Evolutionary conservation across 441 rosid species (phyloP).

Genomic region (Populus tomentosa): DNA sequence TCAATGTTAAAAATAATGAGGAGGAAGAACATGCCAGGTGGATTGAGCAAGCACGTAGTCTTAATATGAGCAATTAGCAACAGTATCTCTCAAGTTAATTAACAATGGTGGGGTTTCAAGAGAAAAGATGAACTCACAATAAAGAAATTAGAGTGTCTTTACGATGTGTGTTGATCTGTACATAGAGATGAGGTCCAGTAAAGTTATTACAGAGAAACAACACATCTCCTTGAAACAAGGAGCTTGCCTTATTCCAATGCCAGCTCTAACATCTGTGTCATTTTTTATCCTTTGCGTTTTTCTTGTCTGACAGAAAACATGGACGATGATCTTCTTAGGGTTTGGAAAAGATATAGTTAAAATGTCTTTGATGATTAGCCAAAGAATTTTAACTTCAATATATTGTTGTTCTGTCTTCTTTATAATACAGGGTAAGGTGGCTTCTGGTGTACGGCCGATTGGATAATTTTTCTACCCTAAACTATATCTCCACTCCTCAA

Average conservation of each 20-base stretch:
- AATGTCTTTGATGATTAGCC: background rate
- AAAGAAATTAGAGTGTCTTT: no score
- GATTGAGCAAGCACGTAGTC: background rate
- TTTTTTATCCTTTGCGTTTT: background rate
- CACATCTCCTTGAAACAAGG: constrained; percentile 27
- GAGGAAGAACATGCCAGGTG: background rate
- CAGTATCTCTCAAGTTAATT: background rate
- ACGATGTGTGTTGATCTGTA: constrained; percentile 17
- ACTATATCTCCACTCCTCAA: background rate
- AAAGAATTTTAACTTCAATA: background rate
- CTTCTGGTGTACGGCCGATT: background rate
- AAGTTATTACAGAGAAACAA: background rate
- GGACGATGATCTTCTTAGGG: constrained; percentile 13
- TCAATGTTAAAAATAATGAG: no score
- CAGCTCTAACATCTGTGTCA: background rate
- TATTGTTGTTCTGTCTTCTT: background rate
- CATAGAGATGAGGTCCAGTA: background rate
- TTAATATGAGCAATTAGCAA: background rate
- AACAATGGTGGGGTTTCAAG: background rate
- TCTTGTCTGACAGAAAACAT: constrained; percentile 5
- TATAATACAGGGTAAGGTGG: background rate
- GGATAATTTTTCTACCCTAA: background rate
- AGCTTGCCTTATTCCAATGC: constrained; percentile 9
- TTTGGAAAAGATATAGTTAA: background rate
- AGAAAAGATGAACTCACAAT: no score